Percentiles rank a stretch among this genome's conserved stretches.
These are phyloP conservation scores for Saccharum spontaneum DNA, from an alignment of 176 grass and related monocot species.

Conservation along the genomic window DNA sequence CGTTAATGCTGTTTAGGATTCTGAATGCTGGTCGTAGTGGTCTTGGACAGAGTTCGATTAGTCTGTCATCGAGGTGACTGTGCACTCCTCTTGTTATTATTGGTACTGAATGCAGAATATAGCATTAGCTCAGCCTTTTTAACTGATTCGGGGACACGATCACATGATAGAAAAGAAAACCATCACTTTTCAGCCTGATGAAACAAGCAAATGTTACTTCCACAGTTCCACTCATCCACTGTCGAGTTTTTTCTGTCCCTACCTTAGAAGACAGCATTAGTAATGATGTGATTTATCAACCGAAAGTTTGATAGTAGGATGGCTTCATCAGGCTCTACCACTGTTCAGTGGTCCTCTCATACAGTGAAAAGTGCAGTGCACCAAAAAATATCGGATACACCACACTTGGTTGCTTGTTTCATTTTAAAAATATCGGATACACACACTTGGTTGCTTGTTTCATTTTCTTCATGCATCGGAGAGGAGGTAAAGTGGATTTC, in stretches of 20 bases:
- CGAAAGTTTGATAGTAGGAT: background rate
- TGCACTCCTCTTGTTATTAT: background rate
- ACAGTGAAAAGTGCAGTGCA: background rate
- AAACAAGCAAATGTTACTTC: conserved; percentile 12
- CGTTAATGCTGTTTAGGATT: background rate
- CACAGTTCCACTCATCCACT: background rate
- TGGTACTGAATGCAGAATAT: background rate
- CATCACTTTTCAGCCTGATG: background rate
- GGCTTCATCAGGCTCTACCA: too few species aligned
- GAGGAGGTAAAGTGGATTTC: background rate
- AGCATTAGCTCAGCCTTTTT: background rate
- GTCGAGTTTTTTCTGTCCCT: background rate
- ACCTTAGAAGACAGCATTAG: background rate
- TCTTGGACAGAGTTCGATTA: background rate
- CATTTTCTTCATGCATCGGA: background rate
- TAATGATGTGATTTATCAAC: conserved; percentile 2
- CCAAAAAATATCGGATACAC: background rate
- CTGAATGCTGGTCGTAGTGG: background rate
- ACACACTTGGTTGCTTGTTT: background rate
- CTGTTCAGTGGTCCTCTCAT: background rate
- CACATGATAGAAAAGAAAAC: background rate
- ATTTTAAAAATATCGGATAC: background rate
- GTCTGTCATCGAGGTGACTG: background rate
- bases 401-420: background rate
- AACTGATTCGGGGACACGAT: background rate